phyloP scores from a whole-genome alignment of 495 filamentous ascomycete species.

The Bathelium albidoporum region DNA sequence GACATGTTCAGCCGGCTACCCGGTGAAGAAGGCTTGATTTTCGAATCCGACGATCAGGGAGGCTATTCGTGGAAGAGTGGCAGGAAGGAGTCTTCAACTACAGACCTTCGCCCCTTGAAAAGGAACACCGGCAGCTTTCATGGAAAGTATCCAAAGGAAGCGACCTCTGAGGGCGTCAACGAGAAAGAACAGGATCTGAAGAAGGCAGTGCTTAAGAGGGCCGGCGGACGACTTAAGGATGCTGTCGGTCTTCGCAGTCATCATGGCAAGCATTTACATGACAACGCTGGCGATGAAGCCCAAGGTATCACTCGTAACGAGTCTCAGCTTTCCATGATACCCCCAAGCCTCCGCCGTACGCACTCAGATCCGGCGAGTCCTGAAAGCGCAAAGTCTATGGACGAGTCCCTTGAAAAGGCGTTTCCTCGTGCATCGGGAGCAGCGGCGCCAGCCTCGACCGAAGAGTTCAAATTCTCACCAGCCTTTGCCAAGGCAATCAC shows the following conservation, averaged over 20 bases:
- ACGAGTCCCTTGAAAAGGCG: background rate
- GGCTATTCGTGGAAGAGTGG: conserved; percentile 53
- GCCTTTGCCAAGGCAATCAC: conserved; percentile 15
- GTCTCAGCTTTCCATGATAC: background rate
- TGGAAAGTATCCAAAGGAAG: conserved; percentile 28
- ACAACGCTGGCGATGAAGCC: conserved; percentile 40
- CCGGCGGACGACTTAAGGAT: conserved; percentile 71
- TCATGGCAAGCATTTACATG: conserved; percentile 34
- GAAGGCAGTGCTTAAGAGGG: conserved; percentile 63
- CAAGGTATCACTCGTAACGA: background rate
- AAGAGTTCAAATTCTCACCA: conserved; percentile 4
- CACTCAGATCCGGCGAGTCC: background rate
- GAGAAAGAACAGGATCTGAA: conserved; percentile 54
- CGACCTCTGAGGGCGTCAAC: conserved; percentile 42
- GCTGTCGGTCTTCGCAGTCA: conserved; percentile 54
- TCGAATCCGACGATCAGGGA: conserved; percentile 58
- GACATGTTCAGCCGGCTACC: conserved; percentile 36
- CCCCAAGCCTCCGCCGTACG: background rate
- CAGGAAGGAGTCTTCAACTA: conserved; percentile 41
- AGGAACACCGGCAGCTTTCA: conserved; percentile 28
- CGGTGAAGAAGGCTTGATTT: conserved; percentile 47
- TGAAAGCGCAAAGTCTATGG: background rate
- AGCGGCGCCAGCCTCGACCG: background rate
- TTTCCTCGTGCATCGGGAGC: background rate
- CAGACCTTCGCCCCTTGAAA: conserved; percentile 33